Evolutionary conservation across 108 stramenopile genomes (phyloP).

Genomic region (Seminavis robusta): DNA sequence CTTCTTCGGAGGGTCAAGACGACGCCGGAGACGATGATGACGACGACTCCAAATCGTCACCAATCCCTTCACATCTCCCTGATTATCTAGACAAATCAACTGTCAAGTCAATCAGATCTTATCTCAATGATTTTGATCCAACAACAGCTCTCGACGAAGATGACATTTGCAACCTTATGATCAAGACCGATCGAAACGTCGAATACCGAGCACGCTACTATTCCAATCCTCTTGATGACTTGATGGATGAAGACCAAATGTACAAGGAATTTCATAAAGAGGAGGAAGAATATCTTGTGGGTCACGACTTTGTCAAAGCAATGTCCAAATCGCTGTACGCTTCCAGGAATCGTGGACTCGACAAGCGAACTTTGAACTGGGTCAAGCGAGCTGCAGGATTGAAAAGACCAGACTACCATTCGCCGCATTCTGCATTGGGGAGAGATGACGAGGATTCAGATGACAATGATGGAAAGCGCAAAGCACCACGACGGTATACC

Average conservation of each 20-base stretch:
- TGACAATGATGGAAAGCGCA: not conserved
- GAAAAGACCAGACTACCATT: constrained; percentile 9
- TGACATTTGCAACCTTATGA: too few species aligned
- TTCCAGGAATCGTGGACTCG: not conserved
- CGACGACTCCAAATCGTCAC: too few species aligned
- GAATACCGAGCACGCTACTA: too few species aligned
- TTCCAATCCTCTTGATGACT: too few species aligned
- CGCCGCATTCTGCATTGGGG: constrained; percentile 1
- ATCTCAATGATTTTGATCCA: too few species aligned
- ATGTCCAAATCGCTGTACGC: not conserved
- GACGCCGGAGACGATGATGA: too few species aligned
- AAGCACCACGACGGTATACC: constrained; percentile 14
- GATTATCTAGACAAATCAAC: too few species aligned
- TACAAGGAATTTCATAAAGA: constrained; percentile 18
- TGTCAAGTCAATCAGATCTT: too few species aligned
- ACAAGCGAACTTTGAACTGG: constrained; percentile 23
- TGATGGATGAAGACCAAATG: constrained; percentile 1
- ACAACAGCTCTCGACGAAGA: too few species aligned
- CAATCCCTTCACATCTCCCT: too few species aligned
- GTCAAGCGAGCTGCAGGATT: constrained; percentile 21
- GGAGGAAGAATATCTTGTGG: constrained; percentile 24
- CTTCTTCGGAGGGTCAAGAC: too few species aligned
- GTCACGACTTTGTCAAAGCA: constrained; percentile 11
- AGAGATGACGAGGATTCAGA: not conserved
- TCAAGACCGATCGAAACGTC: too few species aligned